Conservation (phyloP, 208 protist species). For the Spironucleus salmonicida region DNA sequence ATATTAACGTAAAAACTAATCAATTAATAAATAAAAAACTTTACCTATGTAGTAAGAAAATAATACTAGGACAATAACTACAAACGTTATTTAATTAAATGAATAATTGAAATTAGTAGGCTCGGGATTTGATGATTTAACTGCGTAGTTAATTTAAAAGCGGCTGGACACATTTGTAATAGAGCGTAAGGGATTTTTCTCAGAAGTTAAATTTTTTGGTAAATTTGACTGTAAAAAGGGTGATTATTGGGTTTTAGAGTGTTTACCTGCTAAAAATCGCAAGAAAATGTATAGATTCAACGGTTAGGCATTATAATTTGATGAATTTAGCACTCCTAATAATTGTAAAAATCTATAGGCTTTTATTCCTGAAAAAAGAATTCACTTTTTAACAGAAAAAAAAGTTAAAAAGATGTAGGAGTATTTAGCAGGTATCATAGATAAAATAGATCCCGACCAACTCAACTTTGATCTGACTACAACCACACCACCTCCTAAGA, state of each 20-base stretch:
- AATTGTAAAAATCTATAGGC: neutral
- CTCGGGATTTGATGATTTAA: neutral
- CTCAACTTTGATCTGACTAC: constrained; percentile 17
- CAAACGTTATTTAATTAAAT: constrained; percentile 5
- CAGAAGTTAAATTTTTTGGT: constrained; percentile 1
- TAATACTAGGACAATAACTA: neutral
- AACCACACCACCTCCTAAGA: neutral
- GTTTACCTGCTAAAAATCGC: neutral
- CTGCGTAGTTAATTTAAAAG: constrained; percentile 21
- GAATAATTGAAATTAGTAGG: neutral
- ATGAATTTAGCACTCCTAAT: neutral
- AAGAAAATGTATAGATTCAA: constrained; percentile 16
- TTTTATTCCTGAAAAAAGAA: neutral
- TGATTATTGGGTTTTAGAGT: constrained; percentile 19
- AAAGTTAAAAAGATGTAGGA: constrained; percentile 11
- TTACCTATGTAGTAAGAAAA: neutral
- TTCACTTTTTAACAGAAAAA: neutral
- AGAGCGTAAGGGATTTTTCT: neutral
- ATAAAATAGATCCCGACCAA: neutral
- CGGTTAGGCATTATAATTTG: neutral
- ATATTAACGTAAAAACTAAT: neutral
- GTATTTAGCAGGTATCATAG: neutral
- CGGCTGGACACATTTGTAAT: neutral
- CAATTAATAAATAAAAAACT: too few relatives aligned
- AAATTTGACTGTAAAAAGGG: neutral